Percentiles rank a stretch among this genome's conserved stretches.
Evolutionary conservation across 306 rosid genomes (phyloP).

Genomic region (Nissolia schottii): DNA sequence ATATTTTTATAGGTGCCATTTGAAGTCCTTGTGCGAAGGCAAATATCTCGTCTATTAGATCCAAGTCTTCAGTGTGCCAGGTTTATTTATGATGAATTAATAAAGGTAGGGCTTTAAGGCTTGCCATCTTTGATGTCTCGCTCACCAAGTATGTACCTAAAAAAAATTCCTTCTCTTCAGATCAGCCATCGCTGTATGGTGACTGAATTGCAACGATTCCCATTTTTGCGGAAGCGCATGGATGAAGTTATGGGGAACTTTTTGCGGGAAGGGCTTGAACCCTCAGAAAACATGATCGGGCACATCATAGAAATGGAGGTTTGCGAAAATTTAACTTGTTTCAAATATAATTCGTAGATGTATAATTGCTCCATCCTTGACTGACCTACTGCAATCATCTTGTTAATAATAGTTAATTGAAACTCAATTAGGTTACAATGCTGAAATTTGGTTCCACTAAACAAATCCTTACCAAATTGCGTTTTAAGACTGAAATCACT

Average conservation of each 20-base stretch:
- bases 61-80: constrained; percentile 99
- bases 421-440: not conserved
- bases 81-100: constrained; percentile 88
- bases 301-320: constrained; percentile 99
- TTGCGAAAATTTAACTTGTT: constrained; percentile 12
- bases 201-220: constrained; percentile 90
- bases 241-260: constrained; percentile 93
- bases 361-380: constrained; percentile 4
- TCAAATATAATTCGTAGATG: not conserved
- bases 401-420: not conserved
- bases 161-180: constrained; percentile 42
- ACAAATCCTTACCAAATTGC: not conserved
- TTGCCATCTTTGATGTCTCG: constrained; percentile 4
- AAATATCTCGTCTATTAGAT: constrained; percentile 84
- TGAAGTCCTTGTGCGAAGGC: constrained; percentile 94
- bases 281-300: constrained; percentile 87
- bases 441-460: constrained; percentile 1
- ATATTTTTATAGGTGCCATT: constrained; percentile 69
- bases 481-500: not conserved
- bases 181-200: constrained; percentile 86
- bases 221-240: constrained; percentile 85
- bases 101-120: constrained; percentile 49
- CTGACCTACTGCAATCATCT: not conserved
- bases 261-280: constrained; percentile 90
- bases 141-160: constrained; percentile 7